Base-by-base conservation (phyloP, 495 filamentous ascomycete genomes). In the Hypoxylon cercidicola region DNA sequence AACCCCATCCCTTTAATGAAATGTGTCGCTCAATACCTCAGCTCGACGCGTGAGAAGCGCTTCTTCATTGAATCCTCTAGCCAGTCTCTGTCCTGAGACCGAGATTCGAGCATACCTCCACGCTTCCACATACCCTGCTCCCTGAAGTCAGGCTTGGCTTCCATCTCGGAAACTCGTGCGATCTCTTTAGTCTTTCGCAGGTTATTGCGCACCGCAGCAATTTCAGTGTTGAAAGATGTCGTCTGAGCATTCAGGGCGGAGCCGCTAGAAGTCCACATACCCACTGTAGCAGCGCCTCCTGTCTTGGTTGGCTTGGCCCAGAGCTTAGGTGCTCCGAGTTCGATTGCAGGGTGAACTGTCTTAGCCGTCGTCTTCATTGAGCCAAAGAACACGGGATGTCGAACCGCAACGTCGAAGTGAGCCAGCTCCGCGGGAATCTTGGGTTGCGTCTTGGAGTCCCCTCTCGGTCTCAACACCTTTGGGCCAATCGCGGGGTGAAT, bases 311-410 rank as follows among this genome's bases (percentile, higher is more conserved):
- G 19, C 23, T 60, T 56, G 19, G 48, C 25, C 65, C 65, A 68
- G 18, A 66, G 67, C 1, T 52, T 47, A 54, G 57, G 41, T 28
- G 35, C 23, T 3, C 37, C 30, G 11, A 77, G 66, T 35, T 72
- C 75, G 11, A 77, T 68, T 35, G 74, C 75, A 0, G 75, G 76
- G 45, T 76, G 75, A 19, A 73, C 70, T n/a, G 51, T 57, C 37
- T 74, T 61, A 18, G 57, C 41, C 30, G 65, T 74, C 30, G 72
- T 66, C 21, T 72, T 64, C 9, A 74, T 70, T 3, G 75, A 77
- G 35, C 73, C 74, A 34, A 77, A 78, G 67, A 78, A 78, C 2
- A 71, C 67, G 4, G 76, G 74, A 41, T 75, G 73, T 19, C 75
- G 66, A 30, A 46, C 47, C 35, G 70, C 64, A 3, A 59, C 62